Evolutionary conservation across 2,329 filamentous ascomycete species (phyloP), one percentile per base, ranked within the genome.

Genomic region (Botrytis paeoniae): DNA sequence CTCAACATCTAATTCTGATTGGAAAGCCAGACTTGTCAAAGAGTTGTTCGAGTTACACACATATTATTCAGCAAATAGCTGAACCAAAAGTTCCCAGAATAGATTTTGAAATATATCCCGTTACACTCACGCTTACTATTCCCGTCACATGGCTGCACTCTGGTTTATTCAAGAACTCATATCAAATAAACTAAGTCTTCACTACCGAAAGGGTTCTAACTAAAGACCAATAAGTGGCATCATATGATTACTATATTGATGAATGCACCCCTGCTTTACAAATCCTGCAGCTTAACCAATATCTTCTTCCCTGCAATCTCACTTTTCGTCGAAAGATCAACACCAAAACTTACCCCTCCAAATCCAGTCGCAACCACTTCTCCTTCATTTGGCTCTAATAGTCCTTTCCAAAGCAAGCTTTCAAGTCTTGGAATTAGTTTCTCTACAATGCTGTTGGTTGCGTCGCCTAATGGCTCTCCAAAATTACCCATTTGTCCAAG

Each of bases 401-500:
- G 20, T 32, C 45, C 45, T 41, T 65, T 65, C 69, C 60, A 48
- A 20, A 71, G 69, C 22, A 65, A 20, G 7, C 37, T 65, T 57
- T 71, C 61, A n/a, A 71, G 61, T 54, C n/a, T 32, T 29, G 69
- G 69, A 43, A 71, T 71, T 25, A 65, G 54, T 29, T 66, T 71
- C 32, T 71, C 62, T 9, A 59, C 69, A 14, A 29, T 37, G 12
- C 61, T 37, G 41, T 76, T 78, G 10, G 76, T 66, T n/a, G 72
- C 41, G 20, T 73, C 71, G 6, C 51, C 69, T 29, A 72, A 35
- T 35, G 62, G 72, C 70, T 70, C 70, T 9, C 77, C 78, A 16
- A 62, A 72, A 45, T 74, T 74, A 8, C 78, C 75, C 29, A 79
- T 76, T n/a, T 68, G 54, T 41, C 76, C 76, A 3, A 79, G 73